Percentiles rank a stretch among this genome's conserved stretches.
phyloP scores from a whole-genome alignment of 768 basidiomycete species.

The Suillus hirtellus region DNA sequence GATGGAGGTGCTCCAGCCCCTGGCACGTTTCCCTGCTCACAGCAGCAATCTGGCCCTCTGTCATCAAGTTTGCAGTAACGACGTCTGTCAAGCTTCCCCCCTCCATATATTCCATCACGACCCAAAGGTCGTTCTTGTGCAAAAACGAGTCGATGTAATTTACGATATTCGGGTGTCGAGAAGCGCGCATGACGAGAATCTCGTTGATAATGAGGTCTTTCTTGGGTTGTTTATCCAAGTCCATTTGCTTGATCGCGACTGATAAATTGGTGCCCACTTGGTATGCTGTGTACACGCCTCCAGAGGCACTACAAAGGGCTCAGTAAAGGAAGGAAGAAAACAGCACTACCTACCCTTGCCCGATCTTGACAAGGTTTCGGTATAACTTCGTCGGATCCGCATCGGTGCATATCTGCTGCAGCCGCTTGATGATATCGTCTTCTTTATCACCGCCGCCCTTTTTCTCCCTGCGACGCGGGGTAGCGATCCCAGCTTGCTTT shows the following conservation, averaged over 20 bases:
- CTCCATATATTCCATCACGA: constrained; percentile 99
- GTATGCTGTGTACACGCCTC: constrained; percentile 97
- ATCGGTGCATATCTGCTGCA: constrained; percentile 95
- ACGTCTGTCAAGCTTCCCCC: constrained; percentile 94
- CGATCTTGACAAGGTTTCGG: constrained; percentile 92
- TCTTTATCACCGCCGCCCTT: constrained; percentile 57
- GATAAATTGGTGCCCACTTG: constrained; percentile 93
- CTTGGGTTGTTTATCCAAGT: constrained; percentile 99
- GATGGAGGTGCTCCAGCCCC: constrained; percentile 91
- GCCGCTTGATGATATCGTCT: constrained; percentile 86
- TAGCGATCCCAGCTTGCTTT: constrained; percentile 70
- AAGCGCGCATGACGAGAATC: constrained; percentile 97
- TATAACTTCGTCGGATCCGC: constrained; percentile 96
- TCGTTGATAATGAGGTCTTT: constrained; percentile 99
- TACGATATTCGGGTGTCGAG: constrained; percentile 97
- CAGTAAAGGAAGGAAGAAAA: constrained; percentile 1
- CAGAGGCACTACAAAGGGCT: constrained; percentile 69
- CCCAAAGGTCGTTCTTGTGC: constrained; percentile 98
- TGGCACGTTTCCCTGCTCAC: constrained; percentile 92
- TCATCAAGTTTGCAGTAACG: constrained; percentile 88
- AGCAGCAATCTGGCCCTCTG: constrained; percentile 97
- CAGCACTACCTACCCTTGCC: constrained; percentile 77
- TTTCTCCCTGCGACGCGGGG: constrained; percentile 85
- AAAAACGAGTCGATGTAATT: constrained; percentile 99
- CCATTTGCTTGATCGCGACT: constrained; percentile 99